These are phyloP conservation scores for Lachancea sp. DNA, from an alignment of 805 yeast species.

Conservation along the genomic window DNA sequence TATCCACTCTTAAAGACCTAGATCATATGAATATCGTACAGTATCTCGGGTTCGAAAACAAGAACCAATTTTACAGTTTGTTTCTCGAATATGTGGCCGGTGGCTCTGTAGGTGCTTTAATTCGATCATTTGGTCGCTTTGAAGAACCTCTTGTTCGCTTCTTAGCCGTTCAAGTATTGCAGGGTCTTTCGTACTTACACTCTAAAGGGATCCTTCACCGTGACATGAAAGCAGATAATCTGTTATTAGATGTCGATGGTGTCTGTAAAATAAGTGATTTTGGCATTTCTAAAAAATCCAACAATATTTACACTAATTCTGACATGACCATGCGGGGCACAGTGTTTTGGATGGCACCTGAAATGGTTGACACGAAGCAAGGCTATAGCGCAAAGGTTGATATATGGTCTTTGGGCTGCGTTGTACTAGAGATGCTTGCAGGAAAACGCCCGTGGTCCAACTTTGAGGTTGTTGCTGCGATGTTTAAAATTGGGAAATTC, in stretches of 20 bases:
- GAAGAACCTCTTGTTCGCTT: conserved; percentile 69
- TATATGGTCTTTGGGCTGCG: conserved; percentile 98
- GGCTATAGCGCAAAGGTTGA: conserved; percentile 98
- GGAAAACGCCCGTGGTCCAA: conserved; percentile 98
- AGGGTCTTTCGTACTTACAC: conserved; percentile 85
- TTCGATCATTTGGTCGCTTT: conserved; percentile 77
- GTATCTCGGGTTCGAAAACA: conserved; percentile 85
- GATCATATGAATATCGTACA: conserved; percentile 95
- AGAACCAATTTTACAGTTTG: conserved; percentile 66
- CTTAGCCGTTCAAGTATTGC: conserved; percentile 70
- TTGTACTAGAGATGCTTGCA: conserved; percentile 94
- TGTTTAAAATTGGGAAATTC: conserved; percentile 79
- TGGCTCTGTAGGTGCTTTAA: conserved; percentile 85
- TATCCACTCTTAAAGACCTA: conserved; percentile 85
- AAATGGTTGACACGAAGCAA: conserved; percentile 84
- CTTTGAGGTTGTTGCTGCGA: conserved; percentile 89
- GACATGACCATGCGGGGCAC: conserved; percentile 99
- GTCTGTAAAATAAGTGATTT: conserved; percentile 93
- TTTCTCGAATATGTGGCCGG: conserved; percentile 97
- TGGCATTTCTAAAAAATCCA: conserved; percentile 84
- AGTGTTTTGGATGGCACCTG: conserved; percentile 99
- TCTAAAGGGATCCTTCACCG: conserved; percentile 83
- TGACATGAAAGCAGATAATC: conserved; percentile 90
- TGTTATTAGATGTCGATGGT: conserved; percentile 84
- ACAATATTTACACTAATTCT: conserved; percentile 83